Conservation (phyloP, 2,329 filamentous ascomycete species). For the Penicillium verrucosum region DNA sequence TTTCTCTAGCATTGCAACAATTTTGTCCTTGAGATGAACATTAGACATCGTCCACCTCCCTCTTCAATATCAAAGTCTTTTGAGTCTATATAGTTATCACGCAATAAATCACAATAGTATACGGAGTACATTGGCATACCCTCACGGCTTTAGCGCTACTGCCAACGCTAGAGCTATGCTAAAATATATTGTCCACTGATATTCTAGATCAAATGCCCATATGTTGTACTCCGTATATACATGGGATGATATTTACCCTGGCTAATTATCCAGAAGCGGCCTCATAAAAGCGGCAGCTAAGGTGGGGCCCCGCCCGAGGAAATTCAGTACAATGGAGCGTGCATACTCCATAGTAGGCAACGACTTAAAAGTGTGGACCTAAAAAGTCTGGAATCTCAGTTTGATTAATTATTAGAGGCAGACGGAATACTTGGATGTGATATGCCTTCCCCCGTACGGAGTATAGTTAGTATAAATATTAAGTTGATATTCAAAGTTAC, state of each 20-base stretch:
- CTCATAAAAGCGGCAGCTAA: slow-evolving; percentile 1
- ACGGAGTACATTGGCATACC: not conserved
- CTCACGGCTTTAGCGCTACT: not conserved
- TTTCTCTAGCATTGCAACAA: too few relatives aligned
- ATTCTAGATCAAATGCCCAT: not conserved
- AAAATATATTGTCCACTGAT: not conserved
- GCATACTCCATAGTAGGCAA: not conserved
- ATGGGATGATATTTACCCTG: not conserved
- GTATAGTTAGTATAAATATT: not conserved
- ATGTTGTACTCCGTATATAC: too few relatives aligned
- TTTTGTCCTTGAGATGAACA: too few relatives aligned
- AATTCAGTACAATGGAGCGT: not conserved
- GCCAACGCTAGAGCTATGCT: not conserved
- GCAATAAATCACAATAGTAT: not conserved
- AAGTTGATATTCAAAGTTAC: not conserved
- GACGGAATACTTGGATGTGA: not conserved
- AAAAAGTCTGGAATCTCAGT: not conserved
- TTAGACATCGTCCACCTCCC: too few relatives aligned
- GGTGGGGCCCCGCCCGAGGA: not conserved
- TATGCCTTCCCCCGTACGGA: not conserved
- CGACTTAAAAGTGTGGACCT: not conserved
- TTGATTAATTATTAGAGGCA: not conserved
- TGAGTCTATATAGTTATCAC: not conserved
- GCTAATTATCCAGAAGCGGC: not conserved
- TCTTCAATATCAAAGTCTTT: too few relatives aligned